Base-by-base conservation (phyloP, 768 basidiomycete genomes). In the Lyophyllum semitale region DNA sequence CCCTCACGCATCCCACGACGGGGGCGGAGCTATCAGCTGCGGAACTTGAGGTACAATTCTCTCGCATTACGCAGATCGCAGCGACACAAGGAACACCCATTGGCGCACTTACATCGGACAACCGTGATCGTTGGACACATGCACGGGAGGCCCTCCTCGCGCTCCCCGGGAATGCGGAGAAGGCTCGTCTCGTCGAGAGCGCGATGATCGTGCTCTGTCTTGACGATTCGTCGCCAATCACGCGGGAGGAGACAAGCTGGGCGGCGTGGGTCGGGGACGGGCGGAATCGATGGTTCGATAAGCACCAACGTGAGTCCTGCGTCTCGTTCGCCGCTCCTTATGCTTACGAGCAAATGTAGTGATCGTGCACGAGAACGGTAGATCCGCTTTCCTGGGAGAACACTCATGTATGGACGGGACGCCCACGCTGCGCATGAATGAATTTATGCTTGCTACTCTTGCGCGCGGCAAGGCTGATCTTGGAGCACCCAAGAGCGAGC, bases 341-440 rank as follows among this genome's bases (percentile, higher is more conserved):
- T 22, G 2, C 26, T 23, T 25, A 53, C 29, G 1, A n/a, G 29
- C 29, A 20, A 23, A 20, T 26, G 12, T 66, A 95, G 93, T 98
- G 51, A 84, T 99, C 64, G 92, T 99, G 8, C 96, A 92, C 66
- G 93, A 94, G 55, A 94, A 95, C 62, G 97, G 94, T 43, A 91
- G 93, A 33, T 94, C 93, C 22, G 96, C 91, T 0, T 99, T 98
- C 82, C 75, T 93, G 0, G 91, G 91, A 35, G 88, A 91, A 68
- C 89, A 91, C 71, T 91, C 88, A 18, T 91, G 88, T 63, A 86
- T 89, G 88, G 95, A 98, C 66, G 96, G 96, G 18, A 98, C 95
- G 0, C 91, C 97, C 4, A 98, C 96, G 0, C 78, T 98, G 27
- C 88, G 97, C 44, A 73, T 98, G 81, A 98, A 97, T 76, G 97